Conservation (phyloP, 352 stramenopile species). For the Phytopythium ostracodes region DNA sequence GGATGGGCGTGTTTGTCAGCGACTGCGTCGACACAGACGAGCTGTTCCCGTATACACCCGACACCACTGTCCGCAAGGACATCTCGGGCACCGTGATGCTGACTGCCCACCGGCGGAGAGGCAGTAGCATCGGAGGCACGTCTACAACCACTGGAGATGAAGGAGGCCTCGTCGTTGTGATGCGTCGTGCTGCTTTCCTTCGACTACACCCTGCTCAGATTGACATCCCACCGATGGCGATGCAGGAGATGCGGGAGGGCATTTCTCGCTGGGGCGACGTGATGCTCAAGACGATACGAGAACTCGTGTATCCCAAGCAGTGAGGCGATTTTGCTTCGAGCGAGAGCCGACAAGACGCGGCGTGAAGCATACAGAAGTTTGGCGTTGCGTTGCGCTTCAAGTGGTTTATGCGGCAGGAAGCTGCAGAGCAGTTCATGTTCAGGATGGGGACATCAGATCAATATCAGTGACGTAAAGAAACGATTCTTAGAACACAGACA, state of each 20-base stretch:
- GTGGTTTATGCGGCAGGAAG: neutral
- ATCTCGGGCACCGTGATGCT: constrained; percentile 23
- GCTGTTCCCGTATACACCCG: constrained; percentile 14
- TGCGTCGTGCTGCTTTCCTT: constrained; percentile 20
- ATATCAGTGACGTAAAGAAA: neutral
- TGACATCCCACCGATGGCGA: constrained; percentile 13
- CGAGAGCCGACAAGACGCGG: too few species aligned
- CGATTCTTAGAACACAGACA: neutral
- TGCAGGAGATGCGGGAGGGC: constrained; percentile 22
- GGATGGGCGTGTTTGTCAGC: constrained; percentile 20
- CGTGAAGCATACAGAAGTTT: too few species aligned
- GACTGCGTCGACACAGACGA: constrained; percentile 21
- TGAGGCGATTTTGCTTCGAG: neutral
- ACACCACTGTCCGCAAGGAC: constrained; percentile 23
- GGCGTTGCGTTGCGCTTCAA: neutral
- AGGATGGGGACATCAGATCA: neutral
- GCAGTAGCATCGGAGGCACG: neutral
- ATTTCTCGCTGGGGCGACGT: constrained; percentile 29
- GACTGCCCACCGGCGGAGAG: constrained; percentile 9
- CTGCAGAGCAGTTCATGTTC: too few species aligned
- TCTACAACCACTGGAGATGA: constrained; percentile 5
- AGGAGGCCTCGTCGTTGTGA: constrained; percentile 26
- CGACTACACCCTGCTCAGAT: constrained; percentile 24
- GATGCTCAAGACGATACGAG: constrained; percentile 29
- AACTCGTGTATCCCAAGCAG: constrained; percentile 19